Base-by-base conservation (phyloP, 225 moss, liverwort and hornwort genomes). In the Rhytidiadelphus loreus region DNA sequence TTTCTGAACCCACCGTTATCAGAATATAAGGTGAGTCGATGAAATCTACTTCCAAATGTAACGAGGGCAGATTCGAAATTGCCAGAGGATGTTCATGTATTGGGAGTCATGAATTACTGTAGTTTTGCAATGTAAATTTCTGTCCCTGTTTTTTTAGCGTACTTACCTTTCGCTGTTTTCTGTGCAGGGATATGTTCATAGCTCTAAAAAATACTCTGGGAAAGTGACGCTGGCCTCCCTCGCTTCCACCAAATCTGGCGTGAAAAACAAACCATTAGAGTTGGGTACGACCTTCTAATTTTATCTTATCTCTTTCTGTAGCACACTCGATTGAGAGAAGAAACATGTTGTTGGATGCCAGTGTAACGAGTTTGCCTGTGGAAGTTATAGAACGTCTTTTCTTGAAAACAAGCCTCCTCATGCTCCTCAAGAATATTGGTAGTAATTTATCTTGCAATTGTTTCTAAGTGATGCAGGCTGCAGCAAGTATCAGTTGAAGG, bases 401-500 rank as follows among this genome's bases (percentile, higher is more conserved):
- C 61, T 77, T 44, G 69, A 30, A 66, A 81, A 13, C 66, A 63
- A 52, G 29, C 32, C 48, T 77, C 33, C 85, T 62, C 21, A 20
- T 76, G 21, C 60, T 89, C 21, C 43, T 52, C 41, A 16, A 58
- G 41, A 46, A 14, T 33, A 57, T 26, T 69, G 48, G 44, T 89
- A 60, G 78, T 86, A 33, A 92, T 89, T 43, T 83, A 24, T 86
- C 46, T 30, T 85, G 85, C 52, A 55, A 57, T 81, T 84, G 71
- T 70, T 84, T 83, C 83, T 57, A 89, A 88, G 83, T 92, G 90
- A 82, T 92, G 90, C 93, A 98, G 98, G 95, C 65, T 43, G 74
- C 66, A 92, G 84, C 91, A 93, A 90, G 79, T 99, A 99, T 92
- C 95, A 92, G 76, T 91, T 99, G 61, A 97, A 94, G 84, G 89